phyloP scores from a whole-genome alignment of 257 asterid genomes.

The Anisodus acutangulus region DNA sequence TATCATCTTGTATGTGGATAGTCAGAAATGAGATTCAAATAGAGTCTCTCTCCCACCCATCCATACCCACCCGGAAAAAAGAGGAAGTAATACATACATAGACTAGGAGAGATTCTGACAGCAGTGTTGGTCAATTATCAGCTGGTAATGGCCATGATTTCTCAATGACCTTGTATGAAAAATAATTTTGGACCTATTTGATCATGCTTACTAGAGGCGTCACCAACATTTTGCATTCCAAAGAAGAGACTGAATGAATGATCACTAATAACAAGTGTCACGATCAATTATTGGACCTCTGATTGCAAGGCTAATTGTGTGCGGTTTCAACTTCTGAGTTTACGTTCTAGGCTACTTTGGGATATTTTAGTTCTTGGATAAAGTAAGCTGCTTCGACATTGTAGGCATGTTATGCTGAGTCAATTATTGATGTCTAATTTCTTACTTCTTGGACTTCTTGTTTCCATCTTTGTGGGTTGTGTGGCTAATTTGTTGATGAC shows the following conservation, averaged over 20 bases:
- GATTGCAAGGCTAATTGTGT: not conserved
- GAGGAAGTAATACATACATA: conserved; percentile 20
- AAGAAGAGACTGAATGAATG: conserved; percentile 19
- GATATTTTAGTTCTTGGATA: conserved; percentile 18
- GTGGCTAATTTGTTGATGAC: conserved; percentile 11
- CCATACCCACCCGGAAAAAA: not conserved
- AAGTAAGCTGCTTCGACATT: conserved; percentile 15
- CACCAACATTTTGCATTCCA: conserved; percentile 13
- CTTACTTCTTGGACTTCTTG: not conserved
- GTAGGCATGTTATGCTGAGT: not conserved
- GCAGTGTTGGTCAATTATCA: not conserved
- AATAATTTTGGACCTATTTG: not conserved
- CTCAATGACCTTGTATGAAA: not conserved
- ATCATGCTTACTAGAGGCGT: conserved; percentile 1
- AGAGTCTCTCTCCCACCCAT: not conserved
- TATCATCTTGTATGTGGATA: conserved; percentile 11
- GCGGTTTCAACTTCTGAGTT: conserved; percentile 22
- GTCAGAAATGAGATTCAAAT: conserved; percentile 15
- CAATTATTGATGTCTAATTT: too few relatives aligned
- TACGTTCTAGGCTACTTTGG: conserved; percentile 8
- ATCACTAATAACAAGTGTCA: not conserved
- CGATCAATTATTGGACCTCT: not conserved
- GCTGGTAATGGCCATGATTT: not conserved
- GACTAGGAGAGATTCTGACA: conserved; percentile 1
- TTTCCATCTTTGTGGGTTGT: not conserved